A percentile compares a stretch with the other conserved stretches of the same genome.
These are phyloP conservation scores for Pleurotus citrinopileatus DNA, from an alignment of 768 basidiomycete genomes.

Conservation along the genomic window DNA sequence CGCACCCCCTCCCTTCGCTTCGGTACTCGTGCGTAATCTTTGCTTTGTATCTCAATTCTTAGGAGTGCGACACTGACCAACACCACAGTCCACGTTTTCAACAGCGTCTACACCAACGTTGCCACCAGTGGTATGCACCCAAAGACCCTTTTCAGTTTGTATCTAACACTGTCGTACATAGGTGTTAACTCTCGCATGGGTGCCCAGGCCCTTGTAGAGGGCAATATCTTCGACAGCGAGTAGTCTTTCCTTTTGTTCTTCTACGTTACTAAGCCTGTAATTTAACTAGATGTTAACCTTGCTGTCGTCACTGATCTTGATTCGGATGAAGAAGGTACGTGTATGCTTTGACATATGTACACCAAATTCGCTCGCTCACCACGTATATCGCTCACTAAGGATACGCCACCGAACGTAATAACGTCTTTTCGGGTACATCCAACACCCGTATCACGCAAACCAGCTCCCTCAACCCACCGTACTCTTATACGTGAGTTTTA, in stretches of 20 bases:
- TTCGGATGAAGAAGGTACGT: background rate
- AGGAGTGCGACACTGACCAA: too few relatives aligned
- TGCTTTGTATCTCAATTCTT: background rate
- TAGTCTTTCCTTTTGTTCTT: background rate
- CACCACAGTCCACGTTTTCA: conserved; percentile 5
- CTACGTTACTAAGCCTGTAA: background rate
- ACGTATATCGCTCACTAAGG: background rate
- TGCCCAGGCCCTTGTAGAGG: background rate
- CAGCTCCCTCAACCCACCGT: background rate
- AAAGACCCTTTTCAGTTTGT: background rate
- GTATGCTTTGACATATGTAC: background rate
- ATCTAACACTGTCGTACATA: background rate
- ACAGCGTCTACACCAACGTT: conserved; percentile 1
- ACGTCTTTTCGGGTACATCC: background rate
- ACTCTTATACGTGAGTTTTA: conserved; percentile 1
- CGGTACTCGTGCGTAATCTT: background rate
- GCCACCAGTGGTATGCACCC: background rate
- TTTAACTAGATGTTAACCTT: background rate
- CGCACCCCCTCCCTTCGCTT: conserved; percentile 1
- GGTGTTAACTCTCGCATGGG: conserved; percentile 7
- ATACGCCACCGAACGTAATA: background rate
- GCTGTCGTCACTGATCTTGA: conserved; percentile 4
- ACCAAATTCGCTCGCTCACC: background rate
- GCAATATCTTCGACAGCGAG: background rate
- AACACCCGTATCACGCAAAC: conserved; percentile 1